Evolutionary conservation across 805 yeast genomes (phyloP), one percentile per base, ranked within the genome.

Genomic region (Kregervanrija fluxuum): DNA sequence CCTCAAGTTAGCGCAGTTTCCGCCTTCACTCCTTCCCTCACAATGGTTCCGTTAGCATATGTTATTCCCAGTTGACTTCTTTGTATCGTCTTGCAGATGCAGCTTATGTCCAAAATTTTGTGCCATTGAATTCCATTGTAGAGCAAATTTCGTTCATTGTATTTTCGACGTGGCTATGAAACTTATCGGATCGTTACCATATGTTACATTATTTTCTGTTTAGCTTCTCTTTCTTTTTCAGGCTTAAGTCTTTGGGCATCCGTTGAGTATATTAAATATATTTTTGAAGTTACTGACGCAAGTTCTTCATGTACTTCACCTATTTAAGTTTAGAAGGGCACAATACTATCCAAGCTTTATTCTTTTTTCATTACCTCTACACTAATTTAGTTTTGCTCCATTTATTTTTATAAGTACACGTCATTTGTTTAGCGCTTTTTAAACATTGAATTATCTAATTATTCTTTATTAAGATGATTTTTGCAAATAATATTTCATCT

Each of bases 281-380:
- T 64, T 12, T 63, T 58, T 43, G 48, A 47, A 2, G 39, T 43
- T 8, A 56, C 64, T n/a, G 38, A 49, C 9, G 57, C 65, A 1
- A 56, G 59, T 8, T 54, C 66, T 1, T 57, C 66, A 31, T 63
- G 67, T 44, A 43, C 51, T 2, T 56, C 62, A 6, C 65, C 65
- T 22, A 55, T 59, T 42, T 47, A 37, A 16, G n/a, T 13, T 13
- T 4, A 6, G 28, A 6, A 22, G 28, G 8, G 6, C 4, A 22
- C 8, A 5, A 6, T 13, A 31, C 15, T 8, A 30, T 22, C 6
- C 13, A 10, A 39, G 15, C 14, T 31, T 39, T 39, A 11, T 39
- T 22, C 5, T 5, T 22, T 22, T 22, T 6, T 22, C 2, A 22
- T 6, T 22, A 22, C 6, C 6, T 22, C 8, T 22, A 22, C 28